phyloP scores from a whole-genome alignment of 2,329 filamentous ascomycete species.

The Raffaelea ambrosiae region DNA sequence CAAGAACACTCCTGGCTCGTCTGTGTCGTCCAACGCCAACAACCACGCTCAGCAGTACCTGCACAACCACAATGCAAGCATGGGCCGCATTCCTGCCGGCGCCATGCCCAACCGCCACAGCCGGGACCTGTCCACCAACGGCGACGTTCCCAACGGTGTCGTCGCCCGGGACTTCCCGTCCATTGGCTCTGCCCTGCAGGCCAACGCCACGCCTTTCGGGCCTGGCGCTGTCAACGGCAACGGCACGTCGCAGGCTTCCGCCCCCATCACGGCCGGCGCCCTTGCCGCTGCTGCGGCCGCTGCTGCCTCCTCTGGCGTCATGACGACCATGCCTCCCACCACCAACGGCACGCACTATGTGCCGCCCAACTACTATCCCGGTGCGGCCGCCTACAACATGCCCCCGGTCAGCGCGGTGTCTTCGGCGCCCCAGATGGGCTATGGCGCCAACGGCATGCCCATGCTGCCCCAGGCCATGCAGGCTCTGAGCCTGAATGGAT shows the following conservation, averaged over 20 bases:
- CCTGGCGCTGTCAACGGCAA: constrained; percentile 35
- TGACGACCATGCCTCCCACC: constrained; percentile 6
- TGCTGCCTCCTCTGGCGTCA: constrained; percentile 14
- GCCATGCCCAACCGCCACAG: constrained; percentile 60
- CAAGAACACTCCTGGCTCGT: constrained; percentile 55
- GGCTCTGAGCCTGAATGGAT: constrained; percentile 48
- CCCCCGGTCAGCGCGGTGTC: not conserved
- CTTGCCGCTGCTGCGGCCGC: constrained; percentile 17
- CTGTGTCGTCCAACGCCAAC: constrained; percentile 38
- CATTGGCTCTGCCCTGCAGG: constrained; percentile 67
- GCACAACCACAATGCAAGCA: constrained; percentile 73
- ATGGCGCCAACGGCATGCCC: constrained; percentile 35
- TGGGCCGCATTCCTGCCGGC: constrained; percentile 68
- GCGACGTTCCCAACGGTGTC: constrained; percentile 22
- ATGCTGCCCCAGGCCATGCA: constrained; percentile 63
- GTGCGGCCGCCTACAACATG: constrained; percentile 12
- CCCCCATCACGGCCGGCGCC: constrained; percentile 13
- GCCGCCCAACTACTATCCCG: constrained; percentile 20
- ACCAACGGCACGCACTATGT: constrained; percentile 18
- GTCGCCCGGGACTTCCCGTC: constrained; percentile 44
- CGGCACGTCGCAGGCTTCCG: constrained; percentile 11
- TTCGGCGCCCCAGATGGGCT: constrained; percentile 21
- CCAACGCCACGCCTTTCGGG: constrained; percentile 71
- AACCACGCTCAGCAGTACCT: constrained; percentile 55
- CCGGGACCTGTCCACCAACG: constrained; percentile 58